A percentile compares a stretch with the other conserved stretches of the same genome.
phyloP scores from a whole-genome alignment of 2,329 filamentous ascomycete species.

The Alternaria triticina region DNA sequence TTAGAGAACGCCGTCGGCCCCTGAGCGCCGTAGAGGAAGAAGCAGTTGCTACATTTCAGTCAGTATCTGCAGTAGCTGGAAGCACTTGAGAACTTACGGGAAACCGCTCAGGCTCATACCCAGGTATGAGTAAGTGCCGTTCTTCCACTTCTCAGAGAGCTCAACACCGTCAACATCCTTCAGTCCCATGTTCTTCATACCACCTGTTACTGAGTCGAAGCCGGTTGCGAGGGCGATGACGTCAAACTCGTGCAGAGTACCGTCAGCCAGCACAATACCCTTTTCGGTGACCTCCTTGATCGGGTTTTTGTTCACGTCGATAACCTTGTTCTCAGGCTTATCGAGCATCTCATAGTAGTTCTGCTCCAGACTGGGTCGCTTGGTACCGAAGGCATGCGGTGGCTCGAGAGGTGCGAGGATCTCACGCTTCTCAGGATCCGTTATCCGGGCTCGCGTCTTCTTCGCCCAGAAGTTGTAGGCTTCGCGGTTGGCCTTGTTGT shows the following conservation, averaged over 20 bases:
- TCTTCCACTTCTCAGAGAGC: slow-evolving; percentile 51
- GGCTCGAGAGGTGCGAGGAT: slow-evolving; percentile 54
- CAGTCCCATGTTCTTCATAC: slow-evolving; percentile 51
- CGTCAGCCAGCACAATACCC: slow-evolving; percentile 51
- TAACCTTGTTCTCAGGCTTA: slow-evolving; percentile 50
- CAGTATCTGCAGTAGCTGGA: neutral
- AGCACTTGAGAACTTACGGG: slow-evolving; percentile 17
- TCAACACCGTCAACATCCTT: slow-evolving; percentile 47
- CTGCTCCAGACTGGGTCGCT: slow-evolving; percentile 56
- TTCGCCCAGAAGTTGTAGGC: slow-evolving; percentile 58
- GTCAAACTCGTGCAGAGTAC: slow-evolving; percentile 51
- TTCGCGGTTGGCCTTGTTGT: slow-evolving; percentile 51
- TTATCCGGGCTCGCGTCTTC: slow-evolving; percentile 52
- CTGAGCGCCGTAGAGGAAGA: slow-evolving; percentile 56
- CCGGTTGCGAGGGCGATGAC: slow-evolving; percentile 55
- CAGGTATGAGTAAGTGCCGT: slow-evolving; percentile 50
- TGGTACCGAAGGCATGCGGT: slow-evolving; percentile 55
- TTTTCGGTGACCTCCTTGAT: slow-evolving; percentile 49
- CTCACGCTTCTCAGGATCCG: slow-evolving; percentile 53
- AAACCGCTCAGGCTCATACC: slow-evolving; percentile 51
- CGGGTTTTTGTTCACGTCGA: slow-evolving; percentile 52
- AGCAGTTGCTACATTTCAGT: slow-evolving; percentile 44
- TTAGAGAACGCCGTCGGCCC: slow-evolving; percentile 56
- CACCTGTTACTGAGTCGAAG: slow-evolving; percentile 54
- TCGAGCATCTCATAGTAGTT: slow-evolving; percentile 56